Percentiles rank a stretch among this genome's conserved stretches.
These are phyloP conservation scores for Podospora appendiculata DNA, from an alignment of 495 filamentous ascomycete species.

Conservation along the genomic window DNA sequence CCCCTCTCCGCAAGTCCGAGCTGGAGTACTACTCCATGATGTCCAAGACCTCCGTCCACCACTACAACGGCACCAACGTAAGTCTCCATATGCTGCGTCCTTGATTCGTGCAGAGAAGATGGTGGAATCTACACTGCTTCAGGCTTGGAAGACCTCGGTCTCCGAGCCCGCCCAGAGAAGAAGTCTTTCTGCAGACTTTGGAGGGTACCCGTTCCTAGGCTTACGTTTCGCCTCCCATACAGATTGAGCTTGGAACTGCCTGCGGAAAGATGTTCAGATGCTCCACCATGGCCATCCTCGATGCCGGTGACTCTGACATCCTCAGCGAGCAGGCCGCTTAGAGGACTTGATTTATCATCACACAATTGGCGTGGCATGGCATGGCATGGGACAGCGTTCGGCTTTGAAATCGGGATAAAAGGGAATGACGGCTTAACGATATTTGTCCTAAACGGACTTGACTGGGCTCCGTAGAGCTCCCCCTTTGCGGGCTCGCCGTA, in stretches of 20 bases:
- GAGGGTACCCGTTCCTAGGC: constrained; percentile 64
- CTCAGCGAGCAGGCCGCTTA: constrained; percentile 62
- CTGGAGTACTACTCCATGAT: constrained; percentile 91
- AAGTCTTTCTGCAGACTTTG: constrained; percentile 66
- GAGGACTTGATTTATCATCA: constrained; percentile 3
- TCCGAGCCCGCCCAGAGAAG: constrained; percentile 62
- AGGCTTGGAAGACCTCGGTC: constrained; percentile 7
- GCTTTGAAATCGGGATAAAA: constrained; percentile 18
- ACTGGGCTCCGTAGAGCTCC: constrained; percentile 7
- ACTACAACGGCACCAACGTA: constrained; percentile 97
- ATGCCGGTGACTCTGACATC: constrained; percentile 98
- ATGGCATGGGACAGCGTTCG: constrained; percentile 34
- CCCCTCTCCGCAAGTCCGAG: constrained; percentile 91
- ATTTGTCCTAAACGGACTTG: constrained; percentile 13
- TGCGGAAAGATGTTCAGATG: constrained; percentile 51
- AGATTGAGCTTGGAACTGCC: constrained; percentile 96
- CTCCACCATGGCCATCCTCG: constrained; percentile 89
- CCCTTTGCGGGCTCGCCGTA: constrained; percentile 18
- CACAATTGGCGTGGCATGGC: constrained; percentile 6
- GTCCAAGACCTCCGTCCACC: constrained; percentile 87
- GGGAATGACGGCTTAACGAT: constrained; percentile 17
- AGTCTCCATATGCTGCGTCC: constrained; percentile 35
- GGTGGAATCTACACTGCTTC: constrained; percentile 1
- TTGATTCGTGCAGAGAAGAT: constrained; percentile 7
- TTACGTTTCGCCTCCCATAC: constrained; percentile 29